These are phyloP conservation scores for Exophiala dermatitidis DNA, from an alignment of 2,329 filamentous ascomycete species.

Conservation along the genomic window DNA sequence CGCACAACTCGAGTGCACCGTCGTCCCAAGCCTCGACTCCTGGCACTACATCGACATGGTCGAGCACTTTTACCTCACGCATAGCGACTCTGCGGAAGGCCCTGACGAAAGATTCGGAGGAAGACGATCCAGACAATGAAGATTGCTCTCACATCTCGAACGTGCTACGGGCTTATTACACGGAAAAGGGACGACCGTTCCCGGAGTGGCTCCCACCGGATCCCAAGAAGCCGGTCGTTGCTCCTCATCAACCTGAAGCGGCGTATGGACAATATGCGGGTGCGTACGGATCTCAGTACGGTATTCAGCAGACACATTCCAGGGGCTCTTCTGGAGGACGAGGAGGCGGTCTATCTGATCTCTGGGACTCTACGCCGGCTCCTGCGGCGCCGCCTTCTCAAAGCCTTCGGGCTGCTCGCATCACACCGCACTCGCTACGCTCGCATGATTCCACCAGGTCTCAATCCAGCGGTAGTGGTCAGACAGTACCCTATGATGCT, in stretches of 20 bases:
- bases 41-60: constrained; percentile 21
- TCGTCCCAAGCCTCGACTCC: constrained; percentile 13
- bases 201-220: constrained; percentile 85
- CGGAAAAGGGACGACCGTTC: constrained; percentile 72
- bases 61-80: constrained; percentile 56
- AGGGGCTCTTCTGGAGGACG: constrained; percentile 35
- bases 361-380: constrained; percentile 46
- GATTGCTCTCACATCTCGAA: constrained; percentile 94
- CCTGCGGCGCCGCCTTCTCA: constrained; percentile 25
- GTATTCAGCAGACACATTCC: constrained; percentile 29
- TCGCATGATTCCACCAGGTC: constrained; percentile 16
- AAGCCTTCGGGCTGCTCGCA: constrained; percentile 24
- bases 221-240: constrained; percentile 60
- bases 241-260: constrained; percentile 44
- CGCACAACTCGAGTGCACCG: constrained; percentile 10
- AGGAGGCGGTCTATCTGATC: constrained; percentile 49
- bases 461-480: constrained; percentile 14
- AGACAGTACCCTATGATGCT: constrained; percentile 4
- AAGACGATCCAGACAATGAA: constrained; percentile 53
- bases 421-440: constrained; percentile 30
- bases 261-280: constrained; percentile 47
- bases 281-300: constrained; percentile 23
- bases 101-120: constrained; percentile 61
- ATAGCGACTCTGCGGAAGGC: constrained; percentile 58
- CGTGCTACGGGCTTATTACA: constrained; percentile 87